These are phyloP conservation scores for Rhodotorula sp. DNA, from an alignment of 1,284 basidiomycete species.

Conservation along the genomic window DNA sequence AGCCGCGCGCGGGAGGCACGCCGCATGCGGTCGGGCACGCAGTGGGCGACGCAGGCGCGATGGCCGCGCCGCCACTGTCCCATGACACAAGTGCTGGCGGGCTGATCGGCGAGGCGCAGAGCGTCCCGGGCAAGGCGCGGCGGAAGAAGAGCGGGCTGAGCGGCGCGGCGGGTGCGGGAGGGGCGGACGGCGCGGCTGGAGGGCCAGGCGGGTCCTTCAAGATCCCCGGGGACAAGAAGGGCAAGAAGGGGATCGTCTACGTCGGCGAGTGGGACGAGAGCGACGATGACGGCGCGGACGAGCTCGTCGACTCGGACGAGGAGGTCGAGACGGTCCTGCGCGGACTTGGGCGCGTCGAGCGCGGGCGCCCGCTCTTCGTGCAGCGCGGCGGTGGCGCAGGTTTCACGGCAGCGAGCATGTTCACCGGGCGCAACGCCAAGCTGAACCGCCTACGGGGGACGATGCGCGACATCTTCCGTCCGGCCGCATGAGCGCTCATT, in stretches of 20 bases:
- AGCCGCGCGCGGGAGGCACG: slow-evolving; percentile 15
- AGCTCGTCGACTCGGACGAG: slow-evolving; percentile 39
- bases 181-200: neutral
- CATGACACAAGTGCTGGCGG: neutral
- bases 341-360: slow-evolving; percentile 3
- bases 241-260: slow-evolving; percentile 19
- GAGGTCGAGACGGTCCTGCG: slow-evolving; percentile 38
- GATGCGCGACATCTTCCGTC: slow-evolving; percentile 17
- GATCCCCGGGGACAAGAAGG: slow-evolving; percentile 11
- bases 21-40: neutral
- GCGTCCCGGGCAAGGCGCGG: neutral
- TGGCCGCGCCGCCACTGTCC: neutral
- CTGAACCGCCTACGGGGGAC: slow-evolving; percentile 17
- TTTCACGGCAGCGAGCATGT: slow-evolving; percentile 28
- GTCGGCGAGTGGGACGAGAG: slow-evolving; percentile 36
- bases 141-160: slow-evolving; percentile 10
- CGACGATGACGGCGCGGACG: slow-evolving; percentile 24
- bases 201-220: neutral
- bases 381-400: slow-evolving; percentile 32
- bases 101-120: neutral
- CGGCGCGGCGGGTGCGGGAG: neutral
- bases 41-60: slow-evolving; percentile 22
- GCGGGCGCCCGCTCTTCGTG: slow-evolving; percentile 17
- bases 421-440: slow-evolving; percentile 29
- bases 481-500: neutral